Evolutionary conservation across 2,329 filamentous ascomycete genomes (phyloP).

Genomic region (Colletotrichum nymphaeae): DNA sequence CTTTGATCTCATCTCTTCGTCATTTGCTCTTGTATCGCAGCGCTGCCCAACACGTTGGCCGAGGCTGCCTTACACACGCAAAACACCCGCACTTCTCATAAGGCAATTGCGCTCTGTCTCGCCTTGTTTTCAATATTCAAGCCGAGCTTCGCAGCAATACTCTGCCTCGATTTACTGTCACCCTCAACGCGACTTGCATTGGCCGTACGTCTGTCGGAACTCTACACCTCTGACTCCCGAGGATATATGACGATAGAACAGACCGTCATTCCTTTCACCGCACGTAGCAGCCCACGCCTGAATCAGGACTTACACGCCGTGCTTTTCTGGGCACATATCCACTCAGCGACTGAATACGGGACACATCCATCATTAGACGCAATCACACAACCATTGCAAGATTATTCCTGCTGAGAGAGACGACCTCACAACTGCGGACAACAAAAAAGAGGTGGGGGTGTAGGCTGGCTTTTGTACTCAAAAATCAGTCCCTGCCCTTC

Average conservation of each 20-base stretch:
- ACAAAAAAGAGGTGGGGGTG: background rate
- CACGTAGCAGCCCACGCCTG: constrained; percentile 9
- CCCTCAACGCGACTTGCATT: constrained; percentile 8
- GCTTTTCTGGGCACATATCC: background rate
- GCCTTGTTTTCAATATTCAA: constrained; percentile 11
- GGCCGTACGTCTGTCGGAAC: constrained; percentile 4
- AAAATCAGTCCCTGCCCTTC: constrained; percentile 22
- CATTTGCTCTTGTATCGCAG: constrained; percentile 12
- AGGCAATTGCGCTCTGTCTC: constrained; percentile 2
- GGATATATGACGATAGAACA: constrained; percentile 18
- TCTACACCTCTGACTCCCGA: constrained; percentile 9
- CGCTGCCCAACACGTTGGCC: constrained; percentile 27
- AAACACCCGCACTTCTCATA: background rate
- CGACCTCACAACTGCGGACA: background rate
- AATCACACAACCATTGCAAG: background rate
- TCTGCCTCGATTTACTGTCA: constrained; percentile 23
- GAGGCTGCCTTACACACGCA: constrained; percentile 26
- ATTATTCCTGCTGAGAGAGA: constrained; percentile 1
- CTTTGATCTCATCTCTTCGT: constrained; percentile 1
- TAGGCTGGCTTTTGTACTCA: constrained; percentile 17
- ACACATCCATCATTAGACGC: background rate
- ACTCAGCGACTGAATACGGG: background rate
- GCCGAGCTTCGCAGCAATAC: background rate
- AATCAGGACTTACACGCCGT: constrained; percentile 5
- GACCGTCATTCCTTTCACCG: constrained; percentile 7